phyloP scores from a whole-genome alignment of 1,284 basidiomycete genomes.

The Mycosarcoma mackinlayi region DNA sequence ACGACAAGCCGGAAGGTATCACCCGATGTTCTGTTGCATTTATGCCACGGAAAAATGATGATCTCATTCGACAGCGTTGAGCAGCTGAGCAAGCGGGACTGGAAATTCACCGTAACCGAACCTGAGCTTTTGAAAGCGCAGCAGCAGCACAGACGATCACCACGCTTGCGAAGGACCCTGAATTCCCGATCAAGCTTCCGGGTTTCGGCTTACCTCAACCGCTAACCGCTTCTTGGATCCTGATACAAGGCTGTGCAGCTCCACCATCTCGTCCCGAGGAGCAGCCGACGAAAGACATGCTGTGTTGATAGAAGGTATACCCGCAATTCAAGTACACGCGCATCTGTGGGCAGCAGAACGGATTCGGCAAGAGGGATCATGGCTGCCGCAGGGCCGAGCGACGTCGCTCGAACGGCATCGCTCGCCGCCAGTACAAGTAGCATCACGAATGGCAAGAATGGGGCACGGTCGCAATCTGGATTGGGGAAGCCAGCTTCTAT shows the following conservation, averaged over 20 bases:
- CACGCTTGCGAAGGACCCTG: conserved; percentile 22
- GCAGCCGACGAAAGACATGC: neutral
- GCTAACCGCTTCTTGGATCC: neutral
- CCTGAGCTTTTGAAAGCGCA: neutral
- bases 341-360: neutral
- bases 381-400: neutral
- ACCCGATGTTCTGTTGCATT: too few species aligned
- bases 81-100: neutral
- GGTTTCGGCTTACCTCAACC: conserved; percentile 25
- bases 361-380: neutral
- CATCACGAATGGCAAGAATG: too few species aligned
- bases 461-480: too few species aligned
- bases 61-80: neutral
- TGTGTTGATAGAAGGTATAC: neutral
- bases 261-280: neutral
- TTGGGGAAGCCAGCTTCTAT: conserved; percentile 25
- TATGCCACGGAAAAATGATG: too few species aligned
- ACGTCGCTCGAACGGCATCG: conserved; percentile 12
- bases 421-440: neutral
- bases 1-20: too few species aligned
- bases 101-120: neutral
- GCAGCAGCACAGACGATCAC: conserved; percentile 41
- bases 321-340: too few species aligned
- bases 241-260: neutral
- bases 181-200: conserved; percentile 2